These are phyloP conservation scores for Tulasnella sp. DNA, from an alignment of 768 basidiomycete species.

Conservation along the genomic window DNA sequence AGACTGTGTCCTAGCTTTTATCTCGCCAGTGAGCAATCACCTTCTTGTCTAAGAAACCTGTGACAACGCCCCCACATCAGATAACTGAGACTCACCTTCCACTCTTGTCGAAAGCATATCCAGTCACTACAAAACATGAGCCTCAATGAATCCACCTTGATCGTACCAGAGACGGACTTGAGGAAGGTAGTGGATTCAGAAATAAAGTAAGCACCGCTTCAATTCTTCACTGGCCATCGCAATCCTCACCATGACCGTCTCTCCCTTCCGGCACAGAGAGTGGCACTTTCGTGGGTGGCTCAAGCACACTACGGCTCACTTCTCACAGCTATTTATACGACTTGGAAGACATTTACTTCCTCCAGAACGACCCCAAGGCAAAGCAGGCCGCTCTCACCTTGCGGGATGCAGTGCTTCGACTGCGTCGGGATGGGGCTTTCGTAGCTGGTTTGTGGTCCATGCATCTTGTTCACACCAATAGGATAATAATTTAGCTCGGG, in stretches of 20 bases:
- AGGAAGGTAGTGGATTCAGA: slow-evolving; percentile 47
- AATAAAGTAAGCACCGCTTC: slow-evolving; percentile 40
- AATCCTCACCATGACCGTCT: background rate
- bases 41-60: no score
- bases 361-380: slow-evolving; percentile 50
- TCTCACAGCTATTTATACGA: background rate
- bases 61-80: no score
- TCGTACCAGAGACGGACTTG: slow-evolving; percentile 37
- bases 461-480: no score
- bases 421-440: slow-evolving; percentile 66
- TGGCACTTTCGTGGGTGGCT: slow-evolving; percentile 62
- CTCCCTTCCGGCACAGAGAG: slow-evolving; percentile 35
- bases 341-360: slow-evolving; percentile 65
- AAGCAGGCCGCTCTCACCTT: slow-evolving; percentile 55
- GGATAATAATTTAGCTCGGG: no score
- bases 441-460: slow-evolving; percentile 34
- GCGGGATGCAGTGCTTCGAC: slow-evolving; percentile 56
- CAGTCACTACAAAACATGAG: no score
- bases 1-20: no score
- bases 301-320: background rate
- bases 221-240: background rate
- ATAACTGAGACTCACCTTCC: no score
- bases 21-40: no score
- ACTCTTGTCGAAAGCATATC: no score
- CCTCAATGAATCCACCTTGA: no score